Percentiles rank a stretch among this genome's conserved stretches.
Evolutionary conservation across 306 rosid genomes (phyloP).

Genomic region (Sechiopsis laciniata): DNA sequence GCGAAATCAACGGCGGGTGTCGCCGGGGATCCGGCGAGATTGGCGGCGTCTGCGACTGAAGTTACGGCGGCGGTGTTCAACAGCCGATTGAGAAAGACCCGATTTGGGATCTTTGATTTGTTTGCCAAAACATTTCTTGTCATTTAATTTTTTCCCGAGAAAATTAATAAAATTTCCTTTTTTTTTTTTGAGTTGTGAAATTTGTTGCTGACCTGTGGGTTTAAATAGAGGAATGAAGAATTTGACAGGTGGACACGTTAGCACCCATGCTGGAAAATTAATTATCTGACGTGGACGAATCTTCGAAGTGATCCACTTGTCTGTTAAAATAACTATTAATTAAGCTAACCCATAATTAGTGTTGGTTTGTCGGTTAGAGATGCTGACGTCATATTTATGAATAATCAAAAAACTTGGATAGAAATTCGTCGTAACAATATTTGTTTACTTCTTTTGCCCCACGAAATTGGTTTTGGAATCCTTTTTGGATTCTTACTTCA

Average conservation of each 20-base stretch:
- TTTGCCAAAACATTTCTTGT: constrained; percentile 17
- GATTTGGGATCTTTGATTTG: constrained; percentile 46
- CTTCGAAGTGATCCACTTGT: neutral
- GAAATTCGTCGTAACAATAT: neutral
- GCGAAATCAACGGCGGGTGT: constrained; percentile 21
- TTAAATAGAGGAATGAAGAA: neutral
- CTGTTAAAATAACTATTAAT: neutral
- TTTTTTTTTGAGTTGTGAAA: neutral
- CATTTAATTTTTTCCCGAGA: constrained; percentile 6
- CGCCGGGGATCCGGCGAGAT: neutral
- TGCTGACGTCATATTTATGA: neutral
- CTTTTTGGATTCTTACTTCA: neutral
- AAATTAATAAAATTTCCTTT: neutral
- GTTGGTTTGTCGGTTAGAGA: neutral
- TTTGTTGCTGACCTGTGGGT: constrained; percentile 3
- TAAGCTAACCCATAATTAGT: neutral
- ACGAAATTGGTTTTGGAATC: neutral
- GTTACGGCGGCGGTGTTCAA: constrained; percentile 33
- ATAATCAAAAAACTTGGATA: neutral
- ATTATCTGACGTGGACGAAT: constrained; percentile 13
- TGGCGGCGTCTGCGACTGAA: constrained; percentile 27
- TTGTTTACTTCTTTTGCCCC: neutral
- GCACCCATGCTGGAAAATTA: neutral
- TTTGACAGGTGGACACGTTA: constrained; percentile 14
- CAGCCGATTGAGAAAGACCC: constrained; percentile 37